Percentiles rank a stretch among this genome's conserved stretches.
phyloP scores from a whole-genome alignment of 2,329 filamentous ascomycete species.

The Pseudogymnoascus sp. region DNA sequence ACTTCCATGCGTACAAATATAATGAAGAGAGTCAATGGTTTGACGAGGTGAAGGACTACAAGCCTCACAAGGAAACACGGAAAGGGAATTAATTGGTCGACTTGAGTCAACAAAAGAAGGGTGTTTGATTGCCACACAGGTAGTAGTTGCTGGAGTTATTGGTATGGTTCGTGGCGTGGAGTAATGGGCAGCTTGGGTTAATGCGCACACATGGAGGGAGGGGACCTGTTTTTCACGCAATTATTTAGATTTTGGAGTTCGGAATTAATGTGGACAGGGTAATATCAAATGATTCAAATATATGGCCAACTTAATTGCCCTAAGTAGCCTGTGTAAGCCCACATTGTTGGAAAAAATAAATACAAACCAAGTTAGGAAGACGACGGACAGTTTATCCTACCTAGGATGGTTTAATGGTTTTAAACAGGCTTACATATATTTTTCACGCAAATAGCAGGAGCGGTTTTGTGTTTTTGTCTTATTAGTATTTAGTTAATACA shows the following conservation, averaged over 20 bases:
- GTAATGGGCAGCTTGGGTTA: neutral
- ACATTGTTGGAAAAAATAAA: neutral
- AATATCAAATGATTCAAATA: neutral
- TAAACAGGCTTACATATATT: neutral
- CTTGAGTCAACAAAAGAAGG: neutral
- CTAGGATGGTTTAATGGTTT: neutral
- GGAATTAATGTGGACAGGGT: neutral
- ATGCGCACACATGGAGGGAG: neutral
- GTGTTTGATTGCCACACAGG: neutral
- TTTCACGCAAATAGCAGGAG: neutral
- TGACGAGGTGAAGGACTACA: conserved; percentile 77
- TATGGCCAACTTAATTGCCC: neutral
- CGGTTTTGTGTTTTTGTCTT: neutral
- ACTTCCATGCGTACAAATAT: conserved; percentile 93
- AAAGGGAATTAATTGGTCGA: conserved; percentile 22
- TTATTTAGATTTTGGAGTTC: conserved; percentile 1
- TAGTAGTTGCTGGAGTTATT: neutral
- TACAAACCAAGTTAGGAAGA: neutral
- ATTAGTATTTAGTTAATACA: too few species aligned
- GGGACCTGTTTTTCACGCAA: neutral
- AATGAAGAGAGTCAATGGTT: conserved; percentile 75
- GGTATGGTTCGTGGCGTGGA: neutral
- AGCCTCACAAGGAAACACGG: conserved; percentile 52
- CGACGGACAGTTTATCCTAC: neutral
- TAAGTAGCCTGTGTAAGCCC: neutral